These are phyloP conservation scores for Arctium lappa DNA, from an alignment of 129 eudicot genomes.

Conservation along the genomic window DNA sequence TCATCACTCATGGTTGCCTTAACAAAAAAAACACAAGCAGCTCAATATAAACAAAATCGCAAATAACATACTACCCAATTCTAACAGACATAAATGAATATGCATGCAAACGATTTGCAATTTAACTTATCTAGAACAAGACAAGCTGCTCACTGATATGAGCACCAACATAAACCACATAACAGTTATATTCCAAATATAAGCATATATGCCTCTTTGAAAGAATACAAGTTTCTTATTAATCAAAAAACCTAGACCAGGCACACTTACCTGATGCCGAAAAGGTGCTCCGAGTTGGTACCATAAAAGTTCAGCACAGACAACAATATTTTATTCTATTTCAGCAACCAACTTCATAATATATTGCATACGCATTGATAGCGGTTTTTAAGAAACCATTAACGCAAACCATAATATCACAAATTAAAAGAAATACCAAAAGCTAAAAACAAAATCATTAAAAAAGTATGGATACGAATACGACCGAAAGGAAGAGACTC, in stretches of 20 bases:
- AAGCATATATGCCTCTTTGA: not conserved
- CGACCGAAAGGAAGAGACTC: not conserved
- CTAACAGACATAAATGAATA: not conserved
- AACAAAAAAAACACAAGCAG: constrained; percentile 10
- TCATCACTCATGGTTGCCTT: constrained; percentile 89
- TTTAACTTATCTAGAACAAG: not conserved
- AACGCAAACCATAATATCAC: not conserved
- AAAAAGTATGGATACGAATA: not conserved
- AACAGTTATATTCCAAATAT: not conserved
- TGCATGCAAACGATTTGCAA: not conserved
- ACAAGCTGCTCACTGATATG: not conserved
- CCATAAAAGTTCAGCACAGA: constrained; percentile 3
- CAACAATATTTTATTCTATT: constrained; percentile 6
- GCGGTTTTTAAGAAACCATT: not conserved
- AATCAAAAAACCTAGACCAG: constrained; percentile 14
- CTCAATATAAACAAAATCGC: not conserved
- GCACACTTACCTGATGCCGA: constrained; percentile 16
- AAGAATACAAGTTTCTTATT: not conserved
- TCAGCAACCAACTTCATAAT: constrained; percentile 21
- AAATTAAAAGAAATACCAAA: not conserved
- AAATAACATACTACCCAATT: not conserved
- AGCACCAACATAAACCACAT: not conserved
- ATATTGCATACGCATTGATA: not conserved
- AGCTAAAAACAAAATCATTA: not conserved
- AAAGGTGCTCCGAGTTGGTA: not conserved